A percentile compares a stretch with the other conserved stretches of the same genome.
These are phyloP conservation scores for Podosphaera fusca DNA, from an alignment of 2,329 filamentous ascomycete species.

Conservation along the genomic window DNA sequence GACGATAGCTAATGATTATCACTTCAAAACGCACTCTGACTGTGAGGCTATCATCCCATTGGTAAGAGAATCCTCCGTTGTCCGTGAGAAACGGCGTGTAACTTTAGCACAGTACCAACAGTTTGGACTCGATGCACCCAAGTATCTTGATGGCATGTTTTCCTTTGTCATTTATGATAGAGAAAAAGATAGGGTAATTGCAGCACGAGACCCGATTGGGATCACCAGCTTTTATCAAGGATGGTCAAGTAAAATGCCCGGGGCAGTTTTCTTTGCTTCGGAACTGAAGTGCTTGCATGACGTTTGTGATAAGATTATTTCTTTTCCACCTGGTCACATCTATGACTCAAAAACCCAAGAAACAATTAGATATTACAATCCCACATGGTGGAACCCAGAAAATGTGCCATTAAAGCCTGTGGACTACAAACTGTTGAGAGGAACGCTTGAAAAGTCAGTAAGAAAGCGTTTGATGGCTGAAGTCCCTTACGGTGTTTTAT, in stretches of 20 bases:
- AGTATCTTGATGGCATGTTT: conserved; percentile 96
- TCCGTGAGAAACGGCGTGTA: conserved; percentile 1
- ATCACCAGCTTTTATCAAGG: conserved; percentile 96
- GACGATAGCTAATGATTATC: conserved; percentile 57
- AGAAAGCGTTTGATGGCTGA: conserved; percentile 97
- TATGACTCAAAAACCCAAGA: conserved; percentile 83
- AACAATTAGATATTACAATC: conserved; percentile 73
- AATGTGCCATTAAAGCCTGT: conserved; percentile 59
- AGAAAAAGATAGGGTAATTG: conserved; percentile 73
- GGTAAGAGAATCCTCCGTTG: conserved; percentile 27
- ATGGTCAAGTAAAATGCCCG: conserved; percentile 61
- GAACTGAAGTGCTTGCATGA: conserved; percentile 84
- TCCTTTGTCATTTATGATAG: conserved; percentile 97
- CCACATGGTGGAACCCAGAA: conserved; percentile 71
- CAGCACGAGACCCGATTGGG: conserved; percentile 87
- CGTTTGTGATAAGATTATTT: conserved; percentile 84
- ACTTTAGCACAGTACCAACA: conserved; percentile 49
- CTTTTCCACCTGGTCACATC: conserved; percentile 86
- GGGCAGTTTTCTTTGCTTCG: conserved; percentile 82
- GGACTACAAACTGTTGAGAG: conserved; percentile 61
- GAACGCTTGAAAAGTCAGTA: conserved; percentile 71
- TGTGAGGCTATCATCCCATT: conserved; percentile 97
- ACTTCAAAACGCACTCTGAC: conserved; percentile 97
- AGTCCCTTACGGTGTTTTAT: conserved; percentile 85
- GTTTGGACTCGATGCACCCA: conserved; percentile 76